Percentiles rank a stretch among this genome's conserved stretches.
These are phyloP conservation scores for Neocallimastix lanati DNA, from an alignment of 192 early-diverging fungal species.

Conservation along the genomic window DNA sequence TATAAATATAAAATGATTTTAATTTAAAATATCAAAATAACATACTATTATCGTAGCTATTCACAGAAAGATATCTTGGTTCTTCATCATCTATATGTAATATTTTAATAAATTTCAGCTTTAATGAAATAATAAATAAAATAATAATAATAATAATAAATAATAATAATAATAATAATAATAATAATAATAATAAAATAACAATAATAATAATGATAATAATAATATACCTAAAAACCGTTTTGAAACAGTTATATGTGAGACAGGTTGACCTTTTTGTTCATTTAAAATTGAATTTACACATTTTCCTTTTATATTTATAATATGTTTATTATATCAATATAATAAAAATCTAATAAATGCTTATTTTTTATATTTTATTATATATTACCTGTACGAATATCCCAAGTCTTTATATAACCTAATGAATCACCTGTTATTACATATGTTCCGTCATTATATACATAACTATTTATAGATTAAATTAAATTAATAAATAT, in stretches of 20 bases:
- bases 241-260: constrained; percentile 40
- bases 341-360: too few relatives aligned
- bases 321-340: too few relatives aligned
- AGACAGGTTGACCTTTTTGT: constrained; percentile 54
- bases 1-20: too few relatives aligned
- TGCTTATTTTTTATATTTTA: too few relatives aligned
- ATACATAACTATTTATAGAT: constrained; percentile 20
- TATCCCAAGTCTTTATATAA: constrained; percentile 84
- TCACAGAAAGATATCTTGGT: constrained; percentile 73
- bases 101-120: too few relatives aligned
- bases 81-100: constrained; percentile 17
- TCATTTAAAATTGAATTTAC: constrained; percentile 43
- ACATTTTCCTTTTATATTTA: constrained; percentile 24
- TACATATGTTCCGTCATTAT: constrained; percentile 47
- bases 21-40: too few relatives aligned
- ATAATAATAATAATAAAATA: too few relatives aligned
- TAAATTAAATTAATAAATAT: too few relatives aligned
- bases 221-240: neutral
- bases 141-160: constrained; percentile 5
- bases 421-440: constrained; percentile 71
- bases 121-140: constrained; percentile 1
- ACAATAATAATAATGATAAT: constrained; percentile 3
- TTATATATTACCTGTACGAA: constrained; percentile 53
- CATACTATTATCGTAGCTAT: constrained; percentile 82
- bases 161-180: neutral